Percentiles rank a stretch among this genome's conserved stretches.
These are phyloP conservation scores for Chalaropsis ovoidea DNA, from an alignment of 2,329 filamentous ascomycete species.

Conservation along the genomic window DNA sequence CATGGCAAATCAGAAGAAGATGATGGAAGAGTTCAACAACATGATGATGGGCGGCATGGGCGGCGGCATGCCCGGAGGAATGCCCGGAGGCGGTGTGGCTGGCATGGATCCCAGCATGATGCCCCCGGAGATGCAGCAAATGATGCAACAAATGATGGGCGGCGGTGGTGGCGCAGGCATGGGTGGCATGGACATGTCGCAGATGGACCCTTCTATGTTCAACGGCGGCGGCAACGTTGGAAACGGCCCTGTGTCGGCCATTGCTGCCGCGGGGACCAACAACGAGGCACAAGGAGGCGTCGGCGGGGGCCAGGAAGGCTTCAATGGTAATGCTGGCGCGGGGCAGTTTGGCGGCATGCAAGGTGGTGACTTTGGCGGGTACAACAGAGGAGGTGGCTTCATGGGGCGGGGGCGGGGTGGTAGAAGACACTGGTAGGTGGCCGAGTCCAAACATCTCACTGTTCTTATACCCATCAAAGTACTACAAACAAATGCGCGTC, in stretches of 20 bases:
- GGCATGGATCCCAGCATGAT: conserved; percentile 49
- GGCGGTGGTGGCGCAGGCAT: conserved; percentile 17
- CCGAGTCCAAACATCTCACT: too few species aligned
- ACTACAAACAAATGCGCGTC: neutral
- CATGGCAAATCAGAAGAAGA: conserved; percentile 63
- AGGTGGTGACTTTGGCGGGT: conserved; percentile 21
- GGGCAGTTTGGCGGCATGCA: conserved; percentile 22
- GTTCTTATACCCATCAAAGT: neutral
- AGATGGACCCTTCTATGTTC: conserved; percentile 52
- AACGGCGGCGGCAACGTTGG: conserved; percentile 1
- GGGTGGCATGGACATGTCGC: conserved; percentile 53
- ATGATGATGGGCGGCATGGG: conserved; percentile 53
- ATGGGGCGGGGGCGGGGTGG: conserved; percentile 22
- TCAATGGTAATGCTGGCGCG: conserved; percentile 8
- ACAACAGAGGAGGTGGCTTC: conserved; percentile 22
- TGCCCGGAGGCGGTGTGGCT: conserved; percentile 32
- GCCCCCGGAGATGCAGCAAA: conserved; percentile 54
- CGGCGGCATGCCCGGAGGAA: conserved; percentile 34
- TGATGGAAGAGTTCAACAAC: conserved; percentile 57
- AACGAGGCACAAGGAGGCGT: conserved; percentile 30
- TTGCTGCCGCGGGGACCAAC: conserved; percentile 38
- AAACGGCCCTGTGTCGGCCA: neutral
- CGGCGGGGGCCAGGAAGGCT: conserved; percentile 30
- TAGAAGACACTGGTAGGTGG: conserved; percentile 24
- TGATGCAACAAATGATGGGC: conserved; percentile 63